Evolutionary conservation across 805 yeast genomes (phyloP).

Genomic region (Candida patagonica): DNA sequence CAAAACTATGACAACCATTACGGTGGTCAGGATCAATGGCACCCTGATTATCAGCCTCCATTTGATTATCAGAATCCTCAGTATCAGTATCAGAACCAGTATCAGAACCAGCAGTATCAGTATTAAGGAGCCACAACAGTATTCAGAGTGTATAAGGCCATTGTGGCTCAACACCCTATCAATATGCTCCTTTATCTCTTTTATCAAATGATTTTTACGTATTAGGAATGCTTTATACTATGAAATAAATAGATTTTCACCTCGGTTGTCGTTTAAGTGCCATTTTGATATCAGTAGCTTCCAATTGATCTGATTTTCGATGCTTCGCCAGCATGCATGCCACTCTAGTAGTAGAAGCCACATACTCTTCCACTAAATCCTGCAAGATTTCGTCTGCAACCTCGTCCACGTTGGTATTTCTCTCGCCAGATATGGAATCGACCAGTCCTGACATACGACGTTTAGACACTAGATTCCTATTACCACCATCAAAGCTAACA

Average conservation of each 20-base stretch:
- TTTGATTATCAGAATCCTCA: constrained; percentile 14
- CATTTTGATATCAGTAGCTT: not conserved
- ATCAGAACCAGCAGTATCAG: too few species aligned
- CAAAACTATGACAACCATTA: constrained; percentile 23
- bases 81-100: too few species aligned
- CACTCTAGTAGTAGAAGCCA: not conserved
- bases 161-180: too few species aligned
- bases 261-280: constrained; percentile 3
- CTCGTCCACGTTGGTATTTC: constrained; percentile 1
- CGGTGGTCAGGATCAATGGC: constrained; percentile 19
- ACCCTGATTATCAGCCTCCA: constrained; percentile 16
- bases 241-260: too few species aligned
- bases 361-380: constrained; percentile 5
- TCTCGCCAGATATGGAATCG: not conserved
- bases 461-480: not conserved
- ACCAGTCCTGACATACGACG: constrained; percentile 1
- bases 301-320: constrained; percentile 1
- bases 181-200: too few species aligned
- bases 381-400: constrained; percentile 2
- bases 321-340: constrained; percentile 6
- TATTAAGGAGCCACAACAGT: too few species aligned
- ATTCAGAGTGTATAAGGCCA: too few species aligned
- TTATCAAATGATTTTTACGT: too few species aligned
- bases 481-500: too few species aligned
- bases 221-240: too few species aligned